phyloP scores from a whole-genome alignment of 139 green algal genomes.

The Penium margaritaceum region DNA sequence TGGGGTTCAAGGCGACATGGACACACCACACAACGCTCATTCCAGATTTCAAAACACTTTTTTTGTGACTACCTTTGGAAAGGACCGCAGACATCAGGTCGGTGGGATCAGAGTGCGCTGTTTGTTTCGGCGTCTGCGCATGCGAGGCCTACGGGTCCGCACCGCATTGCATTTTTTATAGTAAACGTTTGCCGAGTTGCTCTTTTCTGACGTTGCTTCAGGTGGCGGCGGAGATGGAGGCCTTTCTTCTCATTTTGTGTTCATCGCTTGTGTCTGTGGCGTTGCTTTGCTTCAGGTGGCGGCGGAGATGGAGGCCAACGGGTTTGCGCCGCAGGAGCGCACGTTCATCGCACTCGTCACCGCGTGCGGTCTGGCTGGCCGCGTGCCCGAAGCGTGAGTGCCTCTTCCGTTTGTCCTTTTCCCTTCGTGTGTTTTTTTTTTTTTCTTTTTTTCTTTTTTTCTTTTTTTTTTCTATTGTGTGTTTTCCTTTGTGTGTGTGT shows the following conservation, averaged over 20 bases:
- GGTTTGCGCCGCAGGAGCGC: conserved; percentile 20
- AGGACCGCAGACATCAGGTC: too few species aligned
- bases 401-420: too few species aligned
- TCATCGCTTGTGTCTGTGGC: background rate
- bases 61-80: too few species aligned
- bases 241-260: background rate
- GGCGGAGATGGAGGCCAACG: conserved; percentile 31
- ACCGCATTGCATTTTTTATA: too few species aligned
- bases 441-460: conserved; percentile 15
- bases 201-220: background rate
- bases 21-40: too few species aligned
- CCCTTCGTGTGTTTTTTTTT: background rate
- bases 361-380: conserved; percentile 9
- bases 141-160: too few species aligned
- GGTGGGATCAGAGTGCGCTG: too few species aligned
- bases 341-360: conserved; percentile 30
- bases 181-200: background rate
- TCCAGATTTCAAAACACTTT: too few species aligned
- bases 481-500: background rate
- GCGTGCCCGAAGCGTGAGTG: conserved; percentile 22
- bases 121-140: too few species aligned
- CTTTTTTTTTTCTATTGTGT: conserved; percentile 1
- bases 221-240: background rate
- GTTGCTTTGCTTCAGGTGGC: conserved; percentile 19
- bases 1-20: too few species aligned